Evolutionary conservation across 306 rosid genomes (phyloP), one percentile per base, ranked within the genome.

Genomic region (Phaseolus lunatus): DNA sequence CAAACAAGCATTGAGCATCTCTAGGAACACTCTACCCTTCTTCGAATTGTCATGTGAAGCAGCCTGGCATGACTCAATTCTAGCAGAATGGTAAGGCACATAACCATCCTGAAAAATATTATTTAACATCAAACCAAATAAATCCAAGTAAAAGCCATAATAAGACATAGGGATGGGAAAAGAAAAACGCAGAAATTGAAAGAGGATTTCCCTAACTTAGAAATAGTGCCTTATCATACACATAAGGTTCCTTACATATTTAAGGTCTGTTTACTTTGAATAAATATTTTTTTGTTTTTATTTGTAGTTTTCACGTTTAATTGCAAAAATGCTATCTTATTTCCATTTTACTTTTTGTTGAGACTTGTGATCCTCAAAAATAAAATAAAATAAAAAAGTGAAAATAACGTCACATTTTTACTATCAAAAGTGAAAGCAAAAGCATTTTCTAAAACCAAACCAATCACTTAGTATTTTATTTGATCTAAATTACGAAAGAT

Each of bases 71-170:
- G 87, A 83, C 71, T 94, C 93, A 61, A 94, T 92, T 84, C 98
- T 87, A 27, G 98, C 97, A 15, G 98, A 94, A 81, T 94, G 98
- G 62, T 94, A 92, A 9, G 98, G 98, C 18, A 92, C 97, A 83
- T 94, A 92, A 61, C 98, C 97, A 72, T 94, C 98, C 97, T 94
- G 88, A 47, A 24, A 70, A 75, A 78, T 77, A 62, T 73, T 43
- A 78, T 43, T 84, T 27, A 72, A 67, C 70, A 75, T 41, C 62
- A 70, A 63, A 68, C 54, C 50, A 45, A 45, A 52, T 27, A 31
- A 70, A 35, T 72, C 29, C 49, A 37, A 7, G 73, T 15, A 57
- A 53, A 75, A 70, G 20, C 23, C 49, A 9, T 49, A 18, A 63
- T n/a, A 18, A 0, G 50, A 4, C 16, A 65, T 19, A 18, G 44